These are phyloP conservation scores for Mortierella sp. DNA, from an alignment of 371 early-diverging fungal genomes.

Conservation along the genomic window DNA sequence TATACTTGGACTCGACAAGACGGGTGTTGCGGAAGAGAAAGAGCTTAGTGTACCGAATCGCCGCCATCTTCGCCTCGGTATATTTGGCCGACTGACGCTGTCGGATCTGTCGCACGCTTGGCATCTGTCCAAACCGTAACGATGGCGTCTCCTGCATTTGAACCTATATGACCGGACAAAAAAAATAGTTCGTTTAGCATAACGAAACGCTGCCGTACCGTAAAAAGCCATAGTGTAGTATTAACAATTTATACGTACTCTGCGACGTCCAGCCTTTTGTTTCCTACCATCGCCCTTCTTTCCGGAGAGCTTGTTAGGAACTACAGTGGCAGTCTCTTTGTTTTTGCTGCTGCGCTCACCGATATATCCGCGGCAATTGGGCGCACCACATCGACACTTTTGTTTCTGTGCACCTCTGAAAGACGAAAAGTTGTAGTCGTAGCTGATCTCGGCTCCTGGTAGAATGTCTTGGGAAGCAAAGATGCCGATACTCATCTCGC, in stretches of 20 bases:
- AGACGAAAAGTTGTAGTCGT: conserved; percentile 87
- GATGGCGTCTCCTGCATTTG: conserved; percentile 26
- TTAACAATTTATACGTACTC: conserved; percentile 14
- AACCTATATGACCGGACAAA: conserved; percentile 3
- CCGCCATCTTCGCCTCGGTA: conserved; percentile 44
- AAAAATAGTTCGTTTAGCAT: no score
- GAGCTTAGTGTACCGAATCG: conserved; percentile 42
- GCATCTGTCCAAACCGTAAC: conserved; percentile 35
- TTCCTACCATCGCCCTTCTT: conserved; percentile 30
- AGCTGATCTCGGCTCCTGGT: conserved; percentile 81
- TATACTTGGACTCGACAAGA: conserved; percentile 40
- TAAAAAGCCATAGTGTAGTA: no score
- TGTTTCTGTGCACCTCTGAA: conserved; percentile 74
- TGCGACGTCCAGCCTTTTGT: conserved; percentile 42
- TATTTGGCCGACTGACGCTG: conserved; percentile 46
- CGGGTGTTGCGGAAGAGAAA: conserved; percentile 54
- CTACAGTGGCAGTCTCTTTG: conserved; percentile 12
- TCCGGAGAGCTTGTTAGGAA: conserved; percentile 8
- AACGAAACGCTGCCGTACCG: not conserved
- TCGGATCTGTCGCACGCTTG: conserved; percentile 38
- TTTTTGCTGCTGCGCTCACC: conserved; percentile 56
- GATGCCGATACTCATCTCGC: conserved; percentile 81
- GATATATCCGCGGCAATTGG: conserved; percentile 77
- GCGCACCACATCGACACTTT: conserved; percentile 79
- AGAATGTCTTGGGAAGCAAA: conserved; percentile 81